Base-by-base conservation (phyloP, 2,329 filamentous ascomycete genomes). In the Xylariaceae sp. region DNA sequence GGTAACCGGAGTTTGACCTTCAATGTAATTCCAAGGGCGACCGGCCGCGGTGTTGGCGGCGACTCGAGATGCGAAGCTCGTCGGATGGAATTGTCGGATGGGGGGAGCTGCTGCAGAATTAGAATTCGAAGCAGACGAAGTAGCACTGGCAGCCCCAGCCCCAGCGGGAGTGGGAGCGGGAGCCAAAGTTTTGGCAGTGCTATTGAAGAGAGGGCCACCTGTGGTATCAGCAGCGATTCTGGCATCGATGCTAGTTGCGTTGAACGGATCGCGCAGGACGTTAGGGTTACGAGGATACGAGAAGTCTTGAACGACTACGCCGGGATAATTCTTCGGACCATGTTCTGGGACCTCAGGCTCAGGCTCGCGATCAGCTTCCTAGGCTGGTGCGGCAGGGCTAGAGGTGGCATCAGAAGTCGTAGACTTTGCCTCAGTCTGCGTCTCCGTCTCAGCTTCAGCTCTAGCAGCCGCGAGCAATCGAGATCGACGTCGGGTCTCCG, bases 291-390 rank as follows among this genome's bases (percentile, higher is more conserved):
- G 2, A 46, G 31, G n/a, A 54, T 31, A 19, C 3, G 54, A 54
- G 47, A 59, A 59, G 34, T 57, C 57, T 1, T 31, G 48, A 9
- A 53, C 31, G 1, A 50, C 43, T 7, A 59, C n/a, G 8, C 26
- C 51, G 2, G 51, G 42, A n/a, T 40, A 42, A 19, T 19, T 31
- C 29, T 34, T 47, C 4, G 51, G 39, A 9, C 12, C 45, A 19
- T 19, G 19, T 19, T 19, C 19, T 19, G 19, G 19, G 19, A 19
- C 19, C 19, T 19, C 19, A 19, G 19, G 19, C 43, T 45, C 46
- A 7, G 31, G 43, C 6, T 26, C 52, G 43, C 49, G 46, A 47
- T 35, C 54, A 12, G 6, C 26, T 30, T 35, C 41, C 51, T 52
- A 57, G 47, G 43, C 37, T 26, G 37, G 8, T 49, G 29, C 30